phyloP scores from a whole-genome alignment of 2,329 filamentous ascomycete genomes.

The Claviceps lovelessii region DNA sequence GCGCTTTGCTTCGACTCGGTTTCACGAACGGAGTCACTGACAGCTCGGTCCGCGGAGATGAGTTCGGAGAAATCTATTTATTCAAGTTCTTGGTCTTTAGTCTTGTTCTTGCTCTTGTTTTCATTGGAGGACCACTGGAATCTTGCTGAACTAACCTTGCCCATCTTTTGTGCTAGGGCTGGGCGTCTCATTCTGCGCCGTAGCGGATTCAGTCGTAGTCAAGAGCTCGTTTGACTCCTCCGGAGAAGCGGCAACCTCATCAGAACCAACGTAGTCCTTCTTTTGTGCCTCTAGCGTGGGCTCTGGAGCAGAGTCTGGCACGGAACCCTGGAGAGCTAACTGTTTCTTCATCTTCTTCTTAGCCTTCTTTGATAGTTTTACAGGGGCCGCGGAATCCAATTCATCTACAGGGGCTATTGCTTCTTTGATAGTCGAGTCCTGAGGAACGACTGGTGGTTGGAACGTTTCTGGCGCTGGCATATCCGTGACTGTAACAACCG shows the following conservation, averaged over 20 bases:
- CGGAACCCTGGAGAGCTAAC: conserved; percentile 8
- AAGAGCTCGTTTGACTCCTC: conserved; percentile 7
- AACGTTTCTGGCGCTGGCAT: background rate
- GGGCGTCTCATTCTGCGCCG: conserved; percentile 4
- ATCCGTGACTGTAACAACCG: background rate
- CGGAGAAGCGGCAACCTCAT: background rate
- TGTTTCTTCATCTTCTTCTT: conserved; percentile 22
- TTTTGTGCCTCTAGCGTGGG: background rate
- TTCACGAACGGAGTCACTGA: background rate
- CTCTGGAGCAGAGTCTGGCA: conserved; percentile 3
- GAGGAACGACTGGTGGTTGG: background rate
- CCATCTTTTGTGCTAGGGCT: conserved; percentile 16
- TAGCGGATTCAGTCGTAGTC: conserved; percentile 2
- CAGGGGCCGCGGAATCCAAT: conserved; percentile 6
- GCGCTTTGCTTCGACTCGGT: background rate
- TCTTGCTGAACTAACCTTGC: conserved; percentile 16
- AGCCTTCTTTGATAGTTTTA: conserved; percentile 20
- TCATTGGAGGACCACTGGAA: conserved; percentile 16
- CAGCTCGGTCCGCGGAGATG: conserved; percentile 5
- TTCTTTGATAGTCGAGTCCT: background rate
- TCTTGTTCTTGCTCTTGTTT: conserved; percentile 21
- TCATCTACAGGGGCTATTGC: background rate
- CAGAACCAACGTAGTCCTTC: background rate
- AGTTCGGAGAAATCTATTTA: conserved; percentile 16
- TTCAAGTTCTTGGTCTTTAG: conserved; percentile 17